Evolutionary conservation across 139 green algal genomes (phyloP).

Genomic region (Asterochloris erici): DNA sequence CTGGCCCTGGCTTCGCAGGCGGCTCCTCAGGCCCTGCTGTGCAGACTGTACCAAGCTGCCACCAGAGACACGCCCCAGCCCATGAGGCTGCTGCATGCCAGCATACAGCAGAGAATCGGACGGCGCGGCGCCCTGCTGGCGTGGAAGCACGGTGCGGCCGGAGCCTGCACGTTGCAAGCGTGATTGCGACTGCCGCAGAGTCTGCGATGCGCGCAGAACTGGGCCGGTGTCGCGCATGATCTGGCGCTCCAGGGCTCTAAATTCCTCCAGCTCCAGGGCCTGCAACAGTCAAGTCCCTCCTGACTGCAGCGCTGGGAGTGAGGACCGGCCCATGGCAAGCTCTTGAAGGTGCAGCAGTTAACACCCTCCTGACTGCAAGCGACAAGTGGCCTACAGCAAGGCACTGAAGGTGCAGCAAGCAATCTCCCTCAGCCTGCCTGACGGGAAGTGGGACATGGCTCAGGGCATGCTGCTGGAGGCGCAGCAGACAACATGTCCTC

Average conservation of each 20-base stretch:
- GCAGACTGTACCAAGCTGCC: too few relatives aligned
- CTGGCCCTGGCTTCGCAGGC: too few relatives aligned
- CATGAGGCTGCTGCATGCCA: too few relatives aligned
- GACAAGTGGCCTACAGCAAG: background rate
- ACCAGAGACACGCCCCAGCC: too few relatives aligned
- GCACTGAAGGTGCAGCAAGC: background rate
- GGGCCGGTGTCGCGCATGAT: conserved; percentile 34
- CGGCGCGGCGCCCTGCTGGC: too few relatives aligned
- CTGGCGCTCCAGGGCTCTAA: conserved; percentile 53
- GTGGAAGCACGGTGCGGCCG: too few relatives aligned
- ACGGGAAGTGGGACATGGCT: background rate
- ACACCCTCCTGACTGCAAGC: background rate
- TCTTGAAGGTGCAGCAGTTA: background rate
- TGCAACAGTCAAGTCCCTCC: conserved; percentile 7
- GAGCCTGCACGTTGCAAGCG: too few relatives aligned
- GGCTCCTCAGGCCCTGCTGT: too few relatives aligned
- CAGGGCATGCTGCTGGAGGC: background rate
- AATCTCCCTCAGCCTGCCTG: background rate
- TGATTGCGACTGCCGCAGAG: too few relatives aligned
- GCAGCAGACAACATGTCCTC: background rate
- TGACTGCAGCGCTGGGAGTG: background rate
- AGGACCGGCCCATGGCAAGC: background rate
- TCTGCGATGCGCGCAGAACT: conserved; percentile 6
- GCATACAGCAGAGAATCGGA: too few relatives aligned
- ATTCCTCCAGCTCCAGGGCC: conserved; percentile 61